A percentile compares a stretch with the other conserved stretches of the same genome.
Evolutionary conservation across 805 yeast species (phyloP).

Genomic region (Tetrapisispora pingtungensis): DNA sequence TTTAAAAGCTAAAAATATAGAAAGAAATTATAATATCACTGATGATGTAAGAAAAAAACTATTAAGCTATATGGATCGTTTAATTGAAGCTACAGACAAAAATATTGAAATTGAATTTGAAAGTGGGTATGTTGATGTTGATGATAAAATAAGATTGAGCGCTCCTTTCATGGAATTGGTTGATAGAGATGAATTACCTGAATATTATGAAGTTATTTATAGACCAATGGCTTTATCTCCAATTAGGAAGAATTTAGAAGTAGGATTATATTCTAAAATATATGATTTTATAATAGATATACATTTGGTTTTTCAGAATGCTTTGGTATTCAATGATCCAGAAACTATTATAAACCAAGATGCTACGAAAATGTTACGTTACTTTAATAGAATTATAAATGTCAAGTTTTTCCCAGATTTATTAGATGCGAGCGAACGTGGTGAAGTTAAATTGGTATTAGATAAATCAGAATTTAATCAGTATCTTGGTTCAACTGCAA

Average conservation of each 20-base stretch:
- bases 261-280: constrained; percentile 43
- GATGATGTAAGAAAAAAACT: constrained; percentile 18
- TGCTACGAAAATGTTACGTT: constrained; percentile 48
- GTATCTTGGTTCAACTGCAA: constrained; percentile 9
- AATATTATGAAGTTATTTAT: constrained; percentile 62
- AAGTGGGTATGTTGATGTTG: constrained; percentile 10
- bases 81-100: constrained; percentile 25
- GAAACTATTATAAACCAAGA: constrained; percentile 63
- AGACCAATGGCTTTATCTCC: constrained; percentile 65
- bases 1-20: constrained; percentile 29
- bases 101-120: constrained; percentile 14
- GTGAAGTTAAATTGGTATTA: constrained; percentile 24
- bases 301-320: constrained; percentile 62
- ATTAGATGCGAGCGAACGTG: constrained; percentile 23
- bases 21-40: constrained; percentile 23
- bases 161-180: constrained; percentile 73
- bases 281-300: constrained; percentile 51
- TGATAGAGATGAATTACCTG: constrained; percentile 61
- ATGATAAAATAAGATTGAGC: constrained; percentile 33
- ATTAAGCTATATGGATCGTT: constrained; percentile 13
- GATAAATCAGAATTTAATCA: constrained; percentile 25
- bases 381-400: constrained; percentile 33
- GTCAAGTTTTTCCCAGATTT: constrained; percentile 21
- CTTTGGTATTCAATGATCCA: constrained; percentile 67
- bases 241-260: constrained; percentile 43